Conservation (phyloP, 306 rosid species). For the Pterocarpus santalinus region DNA sequence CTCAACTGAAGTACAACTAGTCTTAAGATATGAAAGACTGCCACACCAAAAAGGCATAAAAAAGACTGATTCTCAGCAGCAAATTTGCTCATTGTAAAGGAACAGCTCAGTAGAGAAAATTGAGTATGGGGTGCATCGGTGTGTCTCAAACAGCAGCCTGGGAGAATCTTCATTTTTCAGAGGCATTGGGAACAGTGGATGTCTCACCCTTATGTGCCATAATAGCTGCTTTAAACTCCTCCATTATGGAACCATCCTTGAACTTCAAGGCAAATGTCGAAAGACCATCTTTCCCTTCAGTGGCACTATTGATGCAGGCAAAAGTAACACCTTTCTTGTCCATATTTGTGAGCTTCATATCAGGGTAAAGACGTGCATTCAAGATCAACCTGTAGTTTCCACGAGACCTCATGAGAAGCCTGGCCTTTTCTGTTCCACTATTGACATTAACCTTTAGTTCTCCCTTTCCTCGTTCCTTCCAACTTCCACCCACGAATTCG, state of each 20-base stretch:
- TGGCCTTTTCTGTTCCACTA: slow-evolving; percentile 64
- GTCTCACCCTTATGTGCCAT: slow-evolving; percentile 67
- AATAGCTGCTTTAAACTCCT: slow-evolving; percentile 77
- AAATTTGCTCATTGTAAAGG: slow-evolving; percentile 28
- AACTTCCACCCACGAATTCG: slow-evolving; percentile 77
- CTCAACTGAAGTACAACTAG: slow-evolving; percentile 58
- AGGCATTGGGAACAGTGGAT: slow-evolving; percentile 62
- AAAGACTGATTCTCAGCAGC: slow-evolving; percentile 39
- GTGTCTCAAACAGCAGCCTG: slow-evolving; percentile 60
- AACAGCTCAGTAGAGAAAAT: slow-evolving; percentile 35
- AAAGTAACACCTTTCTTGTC: slow-evolving; percentile 92
- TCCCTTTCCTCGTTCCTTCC: slow-evolving; percentile 99
- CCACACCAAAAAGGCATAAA: slow-evolving; percentile 52
- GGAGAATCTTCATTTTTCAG: slow-evolving; percentile 72
- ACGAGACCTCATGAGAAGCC: slow-evolving; percentile 83
- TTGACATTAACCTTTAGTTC: slow-evolving; percentile 83
- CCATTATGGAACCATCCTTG: slow-evolving; percentile 79
- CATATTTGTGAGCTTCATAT: slow-evolving; percentile 88
- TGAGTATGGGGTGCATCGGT: slow-evolving; percentile 26
- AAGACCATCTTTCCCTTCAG: slow-evolving; percentile 74
- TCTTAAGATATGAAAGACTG: slow-evolving; percentile 55
- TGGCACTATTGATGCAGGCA: slow-evolving; percentile 90
- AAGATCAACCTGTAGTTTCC: slow-evolving; percentile 88
- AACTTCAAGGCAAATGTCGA: slow-evolving; percentile 93
- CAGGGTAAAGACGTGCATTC: slow-evolving; percentile 90